Percentiles rank a stretch among this genome's conserved stretches.
Conservation (phyloP, 345 rosid genomes). For the Melaleuca quinquenervia region DNA sequence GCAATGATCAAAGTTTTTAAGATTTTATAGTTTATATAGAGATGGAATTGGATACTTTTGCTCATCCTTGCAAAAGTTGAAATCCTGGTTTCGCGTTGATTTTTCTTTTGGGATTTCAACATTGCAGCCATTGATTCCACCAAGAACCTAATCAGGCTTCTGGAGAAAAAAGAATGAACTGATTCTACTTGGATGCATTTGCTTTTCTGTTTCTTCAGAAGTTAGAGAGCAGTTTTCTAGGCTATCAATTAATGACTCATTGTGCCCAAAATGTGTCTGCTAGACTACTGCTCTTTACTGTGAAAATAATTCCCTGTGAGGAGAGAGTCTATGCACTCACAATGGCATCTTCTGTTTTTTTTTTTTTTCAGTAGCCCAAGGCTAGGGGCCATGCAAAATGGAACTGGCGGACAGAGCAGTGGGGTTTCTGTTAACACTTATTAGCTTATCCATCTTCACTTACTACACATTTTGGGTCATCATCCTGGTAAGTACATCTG, state of each 20-base stretch:
- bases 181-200: neutral
- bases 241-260: neutral
- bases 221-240: neutral
- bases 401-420: constrained; percentile 83
- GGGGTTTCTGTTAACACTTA: constrained; percentile 55
- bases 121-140: neutral
- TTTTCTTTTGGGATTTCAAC: neutral
- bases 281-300: neutral
- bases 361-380: neutral
- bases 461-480: constrained; percentile 96
- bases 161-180: neutral
- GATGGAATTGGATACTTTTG: neutral
- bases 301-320: neutral
- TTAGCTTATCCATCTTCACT: constrained; percentile 76
- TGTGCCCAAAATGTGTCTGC: neutral
- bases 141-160: neutral
- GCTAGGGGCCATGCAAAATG: constrained; percentile 19
- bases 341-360: neutral
- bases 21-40: neutral
- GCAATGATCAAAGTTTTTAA: neutral
- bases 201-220: neutral
- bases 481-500: constrained; percentile 47
- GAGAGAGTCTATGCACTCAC: neutral
- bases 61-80: neutral
- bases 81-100: neutral